Conservation (phyloP, 805 yeast genomes). For the Yamadazyma phyllophila region DNA sequence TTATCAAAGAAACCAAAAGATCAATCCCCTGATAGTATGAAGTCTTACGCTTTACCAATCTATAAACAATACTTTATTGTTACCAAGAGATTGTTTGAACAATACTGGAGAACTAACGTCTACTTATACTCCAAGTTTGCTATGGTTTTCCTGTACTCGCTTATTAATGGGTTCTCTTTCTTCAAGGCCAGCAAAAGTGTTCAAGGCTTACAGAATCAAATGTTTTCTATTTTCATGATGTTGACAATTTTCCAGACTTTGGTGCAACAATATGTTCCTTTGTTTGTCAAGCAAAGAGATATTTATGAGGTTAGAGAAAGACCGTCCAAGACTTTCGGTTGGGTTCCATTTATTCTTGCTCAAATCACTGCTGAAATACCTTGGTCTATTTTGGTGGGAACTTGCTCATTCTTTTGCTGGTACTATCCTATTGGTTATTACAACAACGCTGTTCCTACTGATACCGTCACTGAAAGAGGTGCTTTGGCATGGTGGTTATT, state of each 20-base stretch:
- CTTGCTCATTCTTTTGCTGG: conserved; percentile 39
- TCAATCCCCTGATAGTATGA: conserved; percentile 25
- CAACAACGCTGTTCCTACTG: conserved; percentile 52
- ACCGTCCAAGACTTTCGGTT: conserved; percentile 43
- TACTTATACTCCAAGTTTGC: conserved; percentile 62
- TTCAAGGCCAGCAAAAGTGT: conserved; percentile 58
- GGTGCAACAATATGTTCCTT: conserved; percentile 40
- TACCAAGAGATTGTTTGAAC: conserved; percentile 24
- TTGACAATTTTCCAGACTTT: conserved; percentile 39
- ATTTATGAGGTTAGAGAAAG: conserved; percentile 47
- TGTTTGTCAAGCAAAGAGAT: conserved; percentile 44
- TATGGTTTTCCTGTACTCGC: conserved; percentile 52
- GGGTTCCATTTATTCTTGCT: conserved; percentile 41
- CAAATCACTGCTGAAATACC: conserved; percentile 47
- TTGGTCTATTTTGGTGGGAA: conserved; percentile 46
- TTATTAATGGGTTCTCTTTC: conserved; percentile 72
- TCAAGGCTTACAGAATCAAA: conserved; percentile 66
- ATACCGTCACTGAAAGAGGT: conserved; percentile 36
- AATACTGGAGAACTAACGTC: conserved; percentile 55
- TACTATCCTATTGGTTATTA: conserved; percentile 60
- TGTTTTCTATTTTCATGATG: conserved; percentile 49
- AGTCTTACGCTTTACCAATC: conserved; percentile 28
- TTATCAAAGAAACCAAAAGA: conserved; percentile 21
- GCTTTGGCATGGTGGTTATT: conserved; percentile 35
- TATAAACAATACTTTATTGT: conserved; percentile 33